Conservation (phyloP, 2,329 filamentous ascomycete species). For the Didymella arachidicola region DNA sequence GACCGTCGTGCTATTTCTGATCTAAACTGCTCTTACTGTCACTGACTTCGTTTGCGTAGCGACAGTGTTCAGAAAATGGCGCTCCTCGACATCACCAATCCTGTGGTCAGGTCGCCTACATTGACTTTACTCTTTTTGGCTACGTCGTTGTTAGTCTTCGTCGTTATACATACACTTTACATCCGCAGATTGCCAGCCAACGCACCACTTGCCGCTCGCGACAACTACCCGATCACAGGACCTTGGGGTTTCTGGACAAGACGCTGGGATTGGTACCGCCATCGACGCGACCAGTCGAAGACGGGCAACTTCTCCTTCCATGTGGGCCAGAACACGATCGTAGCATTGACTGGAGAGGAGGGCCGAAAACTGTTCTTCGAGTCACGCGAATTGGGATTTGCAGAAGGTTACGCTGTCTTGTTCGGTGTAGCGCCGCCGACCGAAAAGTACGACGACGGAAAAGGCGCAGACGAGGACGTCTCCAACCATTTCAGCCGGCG, state of each 20-base stretch:
- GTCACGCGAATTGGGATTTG: constrained; percentile 54
- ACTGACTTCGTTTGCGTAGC: background rate
- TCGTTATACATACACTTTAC: constrained; percentile 26
- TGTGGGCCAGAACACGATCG: constrained; percentile 55
- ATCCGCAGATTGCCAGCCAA: constrained; percentile 32
- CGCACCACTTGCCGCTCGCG: constrained; percentile 31
- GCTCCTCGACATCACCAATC: constrained; percentile 10
- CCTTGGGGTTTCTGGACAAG: constrained; percentile 57
- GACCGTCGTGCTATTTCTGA: background rate
- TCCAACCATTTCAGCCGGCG: constrained; percentile 35
- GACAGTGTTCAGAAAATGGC: constrained; percentile 16
- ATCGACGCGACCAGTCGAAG: constrained; percentile 40
- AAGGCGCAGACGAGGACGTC: constrained; percentile 23
- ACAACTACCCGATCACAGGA: constrained; percentile 54
- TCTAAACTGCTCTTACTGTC: background rate
- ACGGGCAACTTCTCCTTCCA: constrained; percentile 61
- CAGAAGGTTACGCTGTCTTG: constrained; percentile 50
- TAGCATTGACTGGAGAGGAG: constrained; percentile 56
- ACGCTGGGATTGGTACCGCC: constrained; percentile 55
- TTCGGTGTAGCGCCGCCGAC: constrained; percentile 34
- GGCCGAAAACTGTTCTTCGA: constrained; percentile 58
- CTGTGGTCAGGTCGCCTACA: constrained; percentile 19
- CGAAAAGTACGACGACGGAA: constrained; percentile 20
- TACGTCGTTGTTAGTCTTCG: constrained; percentile 24
- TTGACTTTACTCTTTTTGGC: constrained; percentile 20